Percentiles rank a stretch among this genome's conserved stretches.
phyloP scores from a whole-genome alignment of 495 filamentous ascomycete genomes.

The Sordaria brevicollis region DNA sequence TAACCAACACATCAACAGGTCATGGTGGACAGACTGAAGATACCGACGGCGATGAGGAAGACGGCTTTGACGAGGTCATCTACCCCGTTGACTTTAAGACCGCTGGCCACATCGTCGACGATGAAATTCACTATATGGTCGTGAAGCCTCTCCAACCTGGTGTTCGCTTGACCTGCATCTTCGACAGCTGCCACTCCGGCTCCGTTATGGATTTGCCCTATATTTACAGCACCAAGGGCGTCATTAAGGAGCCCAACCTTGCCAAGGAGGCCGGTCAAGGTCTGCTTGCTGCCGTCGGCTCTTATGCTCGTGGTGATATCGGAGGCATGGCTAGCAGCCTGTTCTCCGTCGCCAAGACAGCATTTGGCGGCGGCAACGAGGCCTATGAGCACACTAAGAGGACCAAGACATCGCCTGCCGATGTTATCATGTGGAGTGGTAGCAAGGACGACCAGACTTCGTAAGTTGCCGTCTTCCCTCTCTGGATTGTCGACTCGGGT shows the following conservation, averaged over 20 bases:
- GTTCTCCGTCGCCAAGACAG: constrained; percentile 77
- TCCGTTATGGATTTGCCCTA: constrained; percentile 94
- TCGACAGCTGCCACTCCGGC: constrained; percentile 96
- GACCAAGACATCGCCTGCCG: constrained; percentile 92
- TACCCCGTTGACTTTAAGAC: constrained; percentile 88
- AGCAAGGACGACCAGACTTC: constrained; percentile 94
- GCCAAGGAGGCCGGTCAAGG: constrained; percentile 93
- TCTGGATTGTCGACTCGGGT: background rate
- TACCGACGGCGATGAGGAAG: constrained; percentile 66
- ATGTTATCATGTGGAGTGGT: constrained; percentile 97
- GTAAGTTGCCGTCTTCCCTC: constrained; percentile 36
- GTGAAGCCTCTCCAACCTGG: constrained; percentile 72
- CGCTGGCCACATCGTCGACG: constrained; percentile 91
- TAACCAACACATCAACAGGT: constrained; percentile 10
- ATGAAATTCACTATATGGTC: constrained; percentile 88
- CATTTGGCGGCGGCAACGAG: constrained; percentile 66
- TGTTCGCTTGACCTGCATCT: constrained; percentile 89
- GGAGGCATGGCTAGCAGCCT: constrained; percentile 62
- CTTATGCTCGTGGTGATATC: constrained; percentile 78
- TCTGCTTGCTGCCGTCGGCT: constrained; percentile 68
- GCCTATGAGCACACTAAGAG: constrained; percentile 68
- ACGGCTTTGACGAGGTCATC: constrained; percentile 93
- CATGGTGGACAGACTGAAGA: constrained; percentile 40
- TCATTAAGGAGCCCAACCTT: constrained; percentile 97
- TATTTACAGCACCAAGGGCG: constrained; percentile 85